These are phyloP conservation scores for Penstemon newberryi DNA, from an alignment of 257 asterid genomes.

Conservation along the genomic window DNA sequence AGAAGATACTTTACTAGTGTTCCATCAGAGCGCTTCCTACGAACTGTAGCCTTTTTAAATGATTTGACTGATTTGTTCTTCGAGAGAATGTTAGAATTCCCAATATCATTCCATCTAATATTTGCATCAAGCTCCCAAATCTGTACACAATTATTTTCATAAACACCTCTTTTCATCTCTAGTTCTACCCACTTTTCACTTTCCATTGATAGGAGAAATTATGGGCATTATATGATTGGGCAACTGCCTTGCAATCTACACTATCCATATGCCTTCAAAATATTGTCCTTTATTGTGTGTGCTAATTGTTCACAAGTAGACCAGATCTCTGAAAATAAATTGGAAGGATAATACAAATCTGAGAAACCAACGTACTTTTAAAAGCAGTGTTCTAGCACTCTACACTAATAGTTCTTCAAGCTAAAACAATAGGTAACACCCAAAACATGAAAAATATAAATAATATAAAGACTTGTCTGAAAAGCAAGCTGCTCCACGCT, in stretches of 20 bases:
- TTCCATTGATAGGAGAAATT: neutral
- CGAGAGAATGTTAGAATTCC: constrained; percentile 43
- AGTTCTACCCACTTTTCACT: neutral
- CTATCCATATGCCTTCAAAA: neutral
- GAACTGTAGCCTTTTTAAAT: constrained; percentile 74
- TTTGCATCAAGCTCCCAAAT: constrained; percentile 88
- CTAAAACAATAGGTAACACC: constrained; percentile 12
- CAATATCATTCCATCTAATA: constrained; percentile 82
- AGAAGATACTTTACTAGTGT: constrained; percentile 66
- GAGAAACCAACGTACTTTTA: neutral
- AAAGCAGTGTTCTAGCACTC: constrained; percentile 19
- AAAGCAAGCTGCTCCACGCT: constrained; percentile 88
- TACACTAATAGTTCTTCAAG: constrained; percentile 9
- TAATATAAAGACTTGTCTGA: constrained; percentile 51
- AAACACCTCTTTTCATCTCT: constrained; percentile 17
- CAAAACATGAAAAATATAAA: constrained; percentile 18
- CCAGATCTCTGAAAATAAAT: constrained; percentile 7
- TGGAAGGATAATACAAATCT: constrained; percentile 12
- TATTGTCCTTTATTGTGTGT: neutral
- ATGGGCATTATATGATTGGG: constrained; percentile 1
- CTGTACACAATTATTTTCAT: constrained; percentile 43
- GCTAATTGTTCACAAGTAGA: constrained; percentile 7
- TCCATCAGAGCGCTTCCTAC: constrained; percentile 74
- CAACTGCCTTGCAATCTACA: neutral
- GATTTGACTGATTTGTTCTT: constrained; percentile 60